Evolutionary conservation across 805 yeast species (phyloP).

Genomic region (Myxozyma neglecta): DNA sequence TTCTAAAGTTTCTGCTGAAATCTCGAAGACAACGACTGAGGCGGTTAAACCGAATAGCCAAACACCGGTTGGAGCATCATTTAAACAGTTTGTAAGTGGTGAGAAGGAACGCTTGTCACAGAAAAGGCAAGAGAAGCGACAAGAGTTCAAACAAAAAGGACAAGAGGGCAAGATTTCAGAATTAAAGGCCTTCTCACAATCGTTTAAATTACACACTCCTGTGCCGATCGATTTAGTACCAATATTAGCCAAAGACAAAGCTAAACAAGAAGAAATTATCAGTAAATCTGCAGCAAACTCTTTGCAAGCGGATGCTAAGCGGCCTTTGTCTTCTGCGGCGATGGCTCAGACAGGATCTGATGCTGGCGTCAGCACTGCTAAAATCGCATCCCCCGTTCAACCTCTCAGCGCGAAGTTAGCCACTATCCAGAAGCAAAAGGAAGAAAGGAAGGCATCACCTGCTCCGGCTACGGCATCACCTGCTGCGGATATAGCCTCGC

Average conservation of each 20-base stretch:
- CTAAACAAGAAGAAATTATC: conserved; percentile 62
- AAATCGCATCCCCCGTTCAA: conserved; percentile 14
- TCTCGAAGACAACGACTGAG: neutral
- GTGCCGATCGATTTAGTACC: conserved; percentile 68
- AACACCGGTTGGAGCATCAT: conserved; percentile 37
- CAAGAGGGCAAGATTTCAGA: conserved; percentile 41
- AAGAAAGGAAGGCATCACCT: conserved; percentile 20
- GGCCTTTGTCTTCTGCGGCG: conserved; percentile 30
- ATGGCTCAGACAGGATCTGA: conserved; percentile 14
- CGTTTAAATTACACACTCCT: conserved; percentile 61
- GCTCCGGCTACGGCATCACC: conserved; percentile 15
- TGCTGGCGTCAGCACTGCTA: conserved; percentile 20
- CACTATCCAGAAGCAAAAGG: conserved; percentile 11
- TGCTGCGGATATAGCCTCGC: conserved; percentile 8
- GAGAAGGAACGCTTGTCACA: conserved; percentile 38
- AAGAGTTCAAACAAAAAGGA: conserved; percentile 36
- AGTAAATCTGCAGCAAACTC: conserved; percentile 35
- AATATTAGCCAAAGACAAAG: conserved; percentile 64
- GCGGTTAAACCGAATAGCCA: conserved; percentile 5
- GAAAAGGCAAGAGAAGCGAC: conserved; percentile 37
- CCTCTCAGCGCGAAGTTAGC: conserved; percentile 17
- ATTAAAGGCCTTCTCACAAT: conserved; percentile 74
- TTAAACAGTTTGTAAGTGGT: conserved; percentile 39
- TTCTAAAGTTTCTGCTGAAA: neutral
- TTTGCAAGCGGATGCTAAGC: conserved; percentile 20